Percentiles rank a stretch among this genome's conserved stretches.
These are phyloP conservation scores for Digitaria exilis DNA, from an alignment of 202 grass and related monocot genomes.

Conservation along the genomic window DNA sequence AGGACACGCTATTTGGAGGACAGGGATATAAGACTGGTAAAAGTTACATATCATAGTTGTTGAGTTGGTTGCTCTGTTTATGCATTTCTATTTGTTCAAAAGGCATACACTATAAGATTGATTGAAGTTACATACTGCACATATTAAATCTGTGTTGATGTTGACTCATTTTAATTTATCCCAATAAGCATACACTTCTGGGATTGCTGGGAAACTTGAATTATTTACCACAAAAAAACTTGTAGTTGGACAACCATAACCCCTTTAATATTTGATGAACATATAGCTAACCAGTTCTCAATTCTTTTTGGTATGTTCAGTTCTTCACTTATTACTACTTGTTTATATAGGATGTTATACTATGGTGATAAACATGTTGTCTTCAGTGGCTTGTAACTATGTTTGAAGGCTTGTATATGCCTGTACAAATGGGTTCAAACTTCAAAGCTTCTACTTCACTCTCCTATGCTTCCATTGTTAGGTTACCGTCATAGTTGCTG, in stretches of 20 bases:
- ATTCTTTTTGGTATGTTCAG: background rate
- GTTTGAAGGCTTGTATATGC: conserved; percentile 1
- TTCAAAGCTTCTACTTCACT: conserved; percentile 27
- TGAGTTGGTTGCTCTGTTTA: background rate
- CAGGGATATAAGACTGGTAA: conserved; percentile 92
- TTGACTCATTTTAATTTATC: conserved; percentile 22
- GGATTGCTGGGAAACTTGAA: background rate
- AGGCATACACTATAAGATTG: conserved; percentile 43
- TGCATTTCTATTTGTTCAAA: background rate
- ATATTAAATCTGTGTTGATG: background rate
- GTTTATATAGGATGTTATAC: background rate
- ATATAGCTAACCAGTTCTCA: conserved; percentile 18
- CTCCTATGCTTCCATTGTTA: conserved; percentile 46
- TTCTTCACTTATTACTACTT: conserved; percentile 19
- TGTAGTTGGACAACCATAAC: background rate
- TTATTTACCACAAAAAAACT: too few species aligned
- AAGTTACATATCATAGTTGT: conserved; percentile 16
- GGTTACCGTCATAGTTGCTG: conserved; percentile 87
- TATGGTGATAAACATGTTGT: conserved; percentile 19
- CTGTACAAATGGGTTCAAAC: background rate
- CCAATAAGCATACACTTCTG: background rate
- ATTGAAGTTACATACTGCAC: conserved; percentile 26
- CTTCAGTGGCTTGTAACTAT: background rate
- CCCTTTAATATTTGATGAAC: conserved; percentile 28
- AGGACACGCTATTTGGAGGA: conserved; percentile 68